Evolutionary conservation across 2,329 filamentous ascomycete species (phyloP).

Genomic region (Pseudogymnoascus sp.): DNA sequence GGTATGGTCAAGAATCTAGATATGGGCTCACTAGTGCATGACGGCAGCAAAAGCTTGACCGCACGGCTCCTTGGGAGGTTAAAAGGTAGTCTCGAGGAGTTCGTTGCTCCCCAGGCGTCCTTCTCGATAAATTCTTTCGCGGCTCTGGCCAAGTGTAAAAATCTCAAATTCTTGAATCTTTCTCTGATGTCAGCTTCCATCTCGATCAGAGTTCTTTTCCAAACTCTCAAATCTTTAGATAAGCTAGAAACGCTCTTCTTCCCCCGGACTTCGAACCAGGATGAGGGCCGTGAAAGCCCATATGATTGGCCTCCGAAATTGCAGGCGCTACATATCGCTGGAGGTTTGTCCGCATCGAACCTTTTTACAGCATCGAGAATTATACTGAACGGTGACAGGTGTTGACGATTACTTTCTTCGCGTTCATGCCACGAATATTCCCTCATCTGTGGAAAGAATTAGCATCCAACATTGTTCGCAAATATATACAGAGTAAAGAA

Average conservation of each 20-base stretch:
- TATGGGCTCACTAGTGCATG: conserved; percentile 31
- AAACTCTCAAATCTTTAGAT: conserved; percentile 26
- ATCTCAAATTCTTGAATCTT: conserved; percentile 28
- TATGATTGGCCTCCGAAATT: conserved; percentile 30
- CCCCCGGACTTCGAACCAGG: conserved; percentile 26
- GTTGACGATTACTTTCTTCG: conserved; percentile 27
- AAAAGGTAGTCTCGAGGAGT: conserved; percentile 30
- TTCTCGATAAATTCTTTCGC: conserved; percentile 32
- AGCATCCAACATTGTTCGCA: conserved; percentile 31
- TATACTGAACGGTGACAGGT: conserved; percentile 13
- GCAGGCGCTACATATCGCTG: conserved; percentile 28
- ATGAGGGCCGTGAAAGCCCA: conserved; percentile 15
- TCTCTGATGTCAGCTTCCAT: conserved; percentile 30
- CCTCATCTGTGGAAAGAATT: conserved; percentile 22
- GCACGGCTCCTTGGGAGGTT: conserved; percentile 29
- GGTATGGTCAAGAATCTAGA: conserved; percentile 28
- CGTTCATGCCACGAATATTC: conserved; percentile 22
- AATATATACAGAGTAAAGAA: conserved; percentile 18
- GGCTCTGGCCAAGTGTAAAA: conserved; percentile 30
- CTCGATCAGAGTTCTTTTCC: conserved; percentile 28
- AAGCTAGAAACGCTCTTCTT: conserved; percentile 30
- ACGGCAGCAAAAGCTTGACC: conserved; percentile 28
- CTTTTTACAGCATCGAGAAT: neutral
- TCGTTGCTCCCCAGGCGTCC: conserved; percentile 30
- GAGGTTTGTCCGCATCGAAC: conserved; percentile 16